These are phyloP conservation scores for Crataegus laevigata DNA, from an alignment of 306 rosid species.

Conservation along the genomic window DNA sequence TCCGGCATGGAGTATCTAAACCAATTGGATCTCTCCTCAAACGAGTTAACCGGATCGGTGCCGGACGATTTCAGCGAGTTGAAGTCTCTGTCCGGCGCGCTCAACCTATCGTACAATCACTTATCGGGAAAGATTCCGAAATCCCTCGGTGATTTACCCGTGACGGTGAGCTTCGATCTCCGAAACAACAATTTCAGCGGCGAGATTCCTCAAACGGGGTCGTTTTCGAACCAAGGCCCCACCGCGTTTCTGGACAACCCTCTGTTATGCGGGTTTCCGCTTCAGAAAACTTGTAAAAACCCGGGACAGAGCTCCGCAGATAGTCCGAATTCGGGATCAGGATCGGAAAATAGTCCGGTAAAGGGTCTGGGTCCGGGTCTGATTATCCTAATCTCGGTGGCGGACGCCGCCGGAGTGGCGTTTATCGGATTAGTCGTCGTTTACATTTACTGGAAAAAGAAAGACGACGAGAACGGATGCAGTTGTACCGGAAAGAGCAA, in stretches of 20 bases:
- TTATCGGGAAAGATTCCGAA: constrained; percentile 62
- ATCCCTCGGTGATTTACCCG: constrained; percentile 66
- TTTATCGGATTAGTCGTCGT: constrained; percentile 60
- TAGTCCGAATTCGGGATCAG: constrained; percentile 28
- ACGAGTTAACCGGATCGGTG: constrained; percentile 52
- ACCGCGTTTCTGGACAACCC: constrained; percentile 86
- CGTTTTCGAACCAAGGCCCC: constrained; percentile 88
- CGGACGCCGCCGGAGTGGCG: constrained; percentile 79
- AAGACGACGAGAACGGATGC: constrained; percentile 62
- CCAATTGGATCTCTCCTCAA: constrained; percentile 73
- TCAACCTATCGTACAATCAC: constrained; percentile 82
- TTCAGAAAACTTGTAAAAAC: constrained; percentile 54
- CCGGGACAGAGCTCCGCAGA: constrained; percentile 34
- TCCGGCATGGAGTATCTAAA: constrained; percentile 35
- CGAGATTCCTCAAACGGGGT: constrained; percentile 87
- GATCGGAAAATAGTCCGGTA: neutral
- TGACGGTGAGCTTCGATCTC: constrained; percentile 72
- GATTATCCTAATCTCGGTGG: constrained; percentile 67
- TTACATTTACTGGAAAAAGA: constrained; percentile 79
- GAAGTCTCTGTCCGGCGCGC: constrained; percentile 66
- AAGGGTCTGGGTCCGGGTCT: constrained; percentile 69
- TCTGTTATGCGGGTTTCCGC: constrained; percentile 73
- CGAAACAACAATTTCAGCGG: constrained; percentile 71
- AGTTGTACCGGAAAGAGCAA: constrained; percentile 43
- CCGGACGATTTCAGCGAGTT: constrained; percentile 57